phyloP scores from a whole-genome alignment of 2,329 filamentous ascomycete species.

The Leptodontidium sp. region DNA sequence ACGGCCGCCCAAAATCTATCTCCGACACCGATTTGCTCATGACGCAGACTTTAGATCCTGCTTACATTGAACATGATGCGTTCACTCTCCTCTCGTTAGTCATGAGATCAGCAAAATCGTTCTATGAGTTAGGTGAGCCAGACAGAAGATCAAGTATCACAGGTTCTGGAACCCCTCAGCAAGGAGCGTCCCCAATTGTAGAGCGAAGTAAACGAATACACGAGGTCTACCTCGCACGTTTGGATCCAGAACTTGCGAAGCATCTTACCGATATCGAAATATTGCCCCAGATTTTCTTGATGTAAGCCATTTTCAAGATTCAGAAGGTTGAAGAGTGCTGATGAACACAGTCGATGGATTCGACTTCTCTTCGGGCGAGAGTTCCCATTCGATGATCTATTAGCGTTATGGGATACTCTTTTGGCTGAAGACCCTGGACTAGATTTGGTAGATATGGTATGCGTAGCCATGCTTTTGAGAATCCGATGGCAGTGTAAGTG shows the following conservation, averaged over 20 bases:
- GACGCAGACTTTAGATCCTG: slow-evolving; percentile 72
- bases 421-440: slow-evolving; percentile 86
- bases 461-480: slow-evolving; percentile 89
- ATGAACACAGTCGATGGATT: slow-evolving; percentile 75
- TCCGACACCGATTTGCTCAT: slow-evolving; percentile 49
- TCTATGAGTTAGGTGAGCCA: slow-evolving; percentile 72
- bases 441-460: slow-evolving; percentile 87
- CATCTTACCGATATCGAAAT: slow-evolving; percentile 88
- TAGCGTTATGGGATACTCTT: slow-evolving; percentile 88
- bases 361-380: slow-evolving; percentile 92
- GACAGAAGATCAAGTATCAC: slow-evolving; percentile 51
- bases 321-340: not conserved
- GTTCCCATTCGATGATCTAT: slow-evolving; percentile 85
- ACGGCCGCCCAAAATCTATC: slow-evolving; percentile 47
- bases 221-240: slow-evolving; percentile 76
- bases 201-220: slow-evolving; percentile 88
- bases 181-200: slow-evolving; percentile 75
- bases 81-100: slow-evolving; percentile 85
- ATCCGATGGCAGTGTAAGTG: slow-evolving; percentile 86
- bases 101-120: slow-evolving; percentile 87
- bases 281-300: slow-evolving; percentile 94
- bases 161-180: slow-evolving; percentile 33
- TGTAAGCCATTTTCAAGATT: slow-evolving; percentile 62
- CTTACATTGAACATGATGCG: slow-evolving; percentile 87
- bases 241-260: slow-evolving; percentile 83